Conservation (phyloP, 2,329 filamentous ascomycete genomes). For the Cladosporium sp. region DNA sequence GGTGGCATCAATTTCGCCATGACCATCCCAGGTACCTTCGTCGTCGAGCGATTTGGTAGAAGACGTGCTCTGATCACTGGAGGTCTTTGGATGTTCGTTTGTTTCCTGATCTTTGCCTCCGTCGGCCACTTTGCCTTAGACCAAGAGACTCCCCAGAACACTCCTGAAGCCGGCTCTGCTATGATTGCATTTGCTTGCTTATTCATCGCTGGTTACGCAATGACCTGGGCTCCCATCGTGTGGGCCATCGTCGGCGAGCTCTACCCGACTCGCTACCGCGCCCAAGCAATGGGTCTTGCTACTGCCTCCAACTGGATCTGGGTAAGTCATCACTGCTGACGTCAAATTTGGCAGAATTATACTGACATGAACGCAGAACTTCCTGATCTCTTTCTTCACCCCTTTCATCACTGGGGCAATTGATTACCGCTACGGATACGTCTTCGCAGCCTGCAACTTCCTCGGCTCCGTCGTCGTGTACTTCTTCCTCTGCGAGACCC, state of each 20-base stretch:
- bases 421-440: constrained; percentile 38
- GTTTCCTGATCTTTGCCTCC: constrained; percentile 57
- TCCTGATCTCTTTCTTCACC: constrained; percentile 29
- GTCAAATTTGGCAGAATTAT: neutral
- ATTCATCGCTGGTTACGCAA: constrained; percentile 66
- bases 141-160: constrained; percentile 34
- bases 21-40: constrained; percentile 48
- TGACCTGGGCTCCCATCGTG: constrained; percentile 69
- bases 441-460: constrained; percentile 37
- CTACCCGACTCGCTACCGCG: constrained; percentile 40
- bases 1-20: constrained; percentile 51
- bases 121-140: constrained; percentile 48
- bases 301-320: constrained; percentile 63
- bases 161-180: constrained; percentile 53
- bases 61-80: constrained; percentile 48
- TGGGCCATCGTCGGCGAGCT: constrained; percentile 68
- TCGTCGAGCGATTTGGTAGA: constrained; percentile 49
- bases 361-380: constrained; percentile 25
- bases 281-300: constrained; percentile 58
- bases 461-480: constrained; percentile 54
- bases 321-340: neutral
- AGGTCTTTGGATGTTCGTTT: constrained; percentile 53
- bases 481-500: constrained; percentile 75
- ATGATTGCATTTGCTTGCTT: constrained; percentile 70
- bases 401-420: constrained; percentile 36